Evolutionary conservation across 441 rosid species (phyloP), one percentile per base, ranked within the genome.

Genomic region (Manihot esculenta): DNA sequence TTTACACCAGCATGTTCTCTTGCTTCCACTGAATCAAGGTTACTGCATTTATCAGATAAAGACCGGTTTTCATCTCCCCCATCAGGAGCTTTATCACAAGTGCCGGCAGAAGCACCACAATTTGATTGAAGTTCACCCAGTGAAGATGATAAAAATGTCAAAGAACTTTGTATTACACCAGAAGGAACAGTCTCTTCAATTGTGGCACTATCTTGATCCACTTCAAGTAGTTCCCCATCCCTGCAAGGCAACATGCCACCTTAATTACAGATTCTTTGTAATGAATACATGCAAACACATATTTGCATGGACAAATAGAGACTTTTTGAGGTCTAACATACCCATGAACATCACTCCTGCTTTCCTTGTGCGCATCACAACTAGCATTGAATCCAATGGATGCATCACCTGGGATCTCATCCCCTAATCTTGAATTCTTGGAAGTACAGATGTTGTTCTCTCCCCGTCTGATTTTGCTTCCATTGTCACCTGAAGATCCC

Each of bases 381-480:
- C 71, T 64, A 27, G 76, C 72, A 72, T 50, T 20, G 47, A 66
- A 64, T 59, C 79, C 74, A 41, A 49, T 69, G 27, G 72, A 71
- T 76, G 75, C 62, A 74, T 73, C 51, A 44, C 79, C 61, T 61
- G 75, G 69, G 23, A 65, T 54, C 27, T 30, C 44, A 68, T 75
- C 78, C 82, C 64, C 70, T 72, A 74, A 67, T 68, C 69, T 71
- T 50, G 73, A 76, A 74, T 86, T 87, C 82, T 90, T 90, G 57
- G 82, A 76, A 58, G 92, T 79, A 64, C 90, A 90, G 61, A 82
- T 85, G 80, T 77, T 94, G 73, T 83, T 85, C 66, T 84, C 90
- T 84, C 89, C 97, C 98, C 94, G 87, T 78, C 78, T 84, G 72
- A 91, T 83, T 71, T 85, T 72, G 66, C 80, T 84, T 73, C 75